phyloP scores from a whole-genome alignment of 1,284 basidiomycete species.

The Microbotryum violaceum region DNA sequence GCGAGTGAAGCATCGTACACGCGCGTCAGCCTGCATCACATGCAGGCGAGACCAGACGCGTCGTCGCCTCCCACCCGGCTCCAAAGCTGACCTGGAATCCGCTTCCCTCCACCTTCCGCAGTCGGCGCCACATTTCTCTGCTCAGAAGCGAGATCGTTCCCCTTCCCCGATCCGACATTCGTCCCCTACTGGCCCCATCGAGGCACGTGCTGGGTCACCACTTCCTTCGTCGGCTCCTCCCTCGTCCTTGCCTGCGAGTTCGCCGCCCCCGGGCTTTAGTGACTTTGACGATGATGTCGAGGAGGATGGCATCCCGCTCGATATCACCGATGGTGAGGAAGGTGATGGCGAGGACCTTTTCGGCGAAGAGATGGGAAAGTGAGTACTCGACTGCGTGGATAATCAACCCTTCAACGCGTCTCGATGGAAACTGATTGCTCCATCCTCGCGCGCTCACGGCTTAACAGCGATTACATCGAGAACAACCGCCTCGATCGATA shows the following conservation, averaged over 20 bases:
- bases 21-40: no score
- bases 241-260: slow-evolving; percentile 69
- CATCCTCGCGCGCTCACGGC: neutral
- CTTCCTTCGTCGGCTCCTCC: slow-evolving; percentile 43
- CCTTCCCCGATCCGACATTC: slow-evolving; percentile 23
- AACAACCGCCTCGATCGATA: slow-evolving; percentile 81
- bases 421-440: neutral
- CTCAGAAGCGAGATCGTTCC: slow-evolving; percentile 39
- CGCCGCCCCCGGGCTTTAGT: slow-evolving; percentile 71
- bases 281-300: slow-evolving; percentile 80
- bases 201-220: slow-evolving; percentile 29
- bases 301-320: slow-evolving; percentile 38
- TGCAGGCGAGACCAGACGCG: no score
- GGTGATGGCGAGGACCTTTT: slow-evolving; percentile 88
- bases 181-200: slow-evolving; percentile 26
- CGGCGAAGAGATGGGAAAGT: slow-evolving; percentile 68
- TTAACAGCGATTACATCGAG: slow-evolving; percentile 72
- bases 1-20: no score
- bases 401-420: neutral
- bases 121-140: slow-evolving; percentile 20
- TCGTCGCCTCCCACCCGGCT: no score
- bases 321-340: slow-evolving; percentile 41
- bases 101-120: neutral
- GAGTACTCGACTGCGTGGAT: slow-evolving; percentile 38
- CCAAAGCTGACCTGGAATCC: neutral